Conservation (phyloP, 2,329 filamentous ascomycete genomes). For the Trichoderma oligosporum region DNA sequence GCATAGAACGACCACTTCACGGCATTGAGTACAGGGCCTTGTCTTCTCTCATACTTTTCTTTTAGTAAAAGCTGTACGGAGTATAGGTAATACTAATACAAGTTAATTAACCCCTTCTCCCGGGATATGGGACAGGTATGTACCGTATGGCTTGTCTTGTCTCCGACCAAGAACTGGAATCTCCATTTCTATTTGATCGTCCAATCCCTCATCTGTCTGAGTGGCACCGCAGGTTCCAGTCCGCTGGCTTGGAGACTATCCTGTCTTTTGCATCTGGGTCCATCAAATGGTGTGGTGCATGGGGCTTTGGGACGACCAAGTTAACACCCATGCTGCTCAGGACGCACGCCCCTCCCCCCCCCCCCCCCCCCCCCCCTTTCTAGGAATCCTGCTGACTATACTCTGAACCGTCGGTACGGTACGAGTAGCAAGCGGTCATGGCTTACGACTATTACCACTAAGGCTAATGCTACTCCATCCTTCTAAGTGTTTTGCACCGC, state of each 20-base stretch:
- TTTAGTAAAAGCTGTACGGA: too few relatives aligned
- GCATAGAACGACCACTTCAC: not conserved
- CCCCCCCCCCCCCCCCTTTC: not conserved
- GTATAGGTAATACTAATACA: too few relatives aligned
- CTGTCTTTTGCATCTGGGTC: constrained; percentile 13
- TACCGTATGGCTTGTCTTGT: not conserved
- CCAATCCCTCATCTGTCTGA: not conserved
- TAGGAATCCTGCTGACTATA: not conserved
- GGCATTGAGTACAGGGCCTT: not conserved
- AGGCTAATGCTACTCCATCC: constrained; percentile 1
- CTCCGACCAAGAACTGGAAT: not conserved
- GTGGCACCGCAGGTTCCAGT: constrained; percentile 17
- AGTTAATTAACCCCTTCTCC: not conserved
- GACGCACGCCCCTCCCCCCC: not conserved
- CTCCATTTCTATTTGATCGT: not conserved
- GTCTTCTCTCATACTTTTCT: not conserved
- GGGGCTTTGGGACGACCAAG: not conserved
- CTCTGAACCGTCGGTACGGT: constrained; percentile 17
- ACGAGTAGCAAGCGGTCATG: constrained; percentile 11
- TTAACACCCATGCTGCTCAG: constrained; percentile 1
- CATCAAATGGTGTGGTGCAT: constrained; percentile 10
- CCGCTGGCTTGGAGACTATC: constrained; percentile 19
- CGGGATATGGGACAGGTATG: not conserved
- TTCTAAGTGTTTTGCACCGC: not conserved
- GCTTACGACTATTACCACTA: not conserved